These are phyloP conservation scores for Phoma sp. DNA, from an alignment of 2,329 filamentous ascomycete genomes.

Conservation along the genomic window DNA sequence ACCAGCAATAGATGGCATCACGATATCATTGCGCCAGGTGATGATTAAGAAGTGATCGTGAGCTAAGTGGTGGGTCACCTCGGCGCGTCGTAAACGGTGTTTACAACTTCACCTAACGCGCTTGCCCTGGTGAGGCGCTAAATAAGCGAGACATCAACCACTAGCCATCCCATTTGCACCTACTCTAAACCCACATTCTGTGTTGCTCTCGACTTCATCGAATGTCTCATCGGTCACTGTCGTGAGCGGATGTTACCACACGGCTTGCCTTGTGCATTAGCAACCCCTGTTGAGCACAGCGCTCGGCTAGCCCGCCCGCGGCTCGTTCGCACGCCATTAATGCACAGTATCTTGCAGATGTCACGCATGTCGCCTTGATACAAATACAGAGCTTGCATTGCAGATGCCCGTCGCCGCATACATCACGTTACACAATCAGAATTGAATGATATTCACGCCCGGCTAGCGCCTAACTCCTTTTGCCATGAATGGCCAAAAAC, in stretches of 20 bases:
- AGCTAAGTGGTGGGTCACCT: conserved; percentile 15
- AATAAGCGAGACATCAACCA: conserved; percentile 31
- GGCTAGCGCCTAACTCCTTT: conserved; percentile 28
- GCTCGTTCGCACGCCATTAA: conserved; percentile 33
- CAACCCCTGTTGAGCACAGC: conserved; percentile 21
- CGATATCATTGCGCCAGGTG: conserved; percentile 31
- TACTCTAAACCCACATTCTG: conserved; percentile 25
- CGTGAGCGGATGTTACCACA: conserved; percentile 16
- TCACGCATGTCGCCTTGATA: conserved; percentile 47
- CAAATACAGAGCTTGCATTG: conserved; percentile 45
- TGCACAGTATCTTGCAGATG: conserved; percentile 48
- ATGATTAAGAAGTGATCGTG: conserved; percentile 19
- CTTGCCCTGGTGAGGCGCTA: conserved; percentile 29
- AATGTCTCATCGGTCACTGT: conserved; percentile 14
- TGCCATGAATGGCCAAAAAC: conserved; percentile 26
- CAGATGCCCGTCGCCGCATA: conserved; percentile 33
- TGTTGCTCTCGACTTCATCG: conserved; percentile 16
- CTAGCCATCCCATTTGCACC: conserved; percentile 1
- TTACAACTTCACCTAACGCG: conserved; percentile 33
- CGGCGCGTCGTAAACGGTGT: conserved; percentile 36
- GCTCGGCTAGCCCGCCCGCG: conserved; percentile 26
- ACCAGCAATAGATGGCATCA: conserved; percentile 45
- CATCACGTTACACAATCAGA: conserved; percentile 42
- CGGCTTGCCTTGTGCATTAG: conserved; percentile 2
- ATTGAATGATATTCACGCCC: conserved; percentile 38